Base-by-base conservation (phyloP, 2,329 filamentous ascomycete species). In the Fusarium pseudograminearum region DNA sequence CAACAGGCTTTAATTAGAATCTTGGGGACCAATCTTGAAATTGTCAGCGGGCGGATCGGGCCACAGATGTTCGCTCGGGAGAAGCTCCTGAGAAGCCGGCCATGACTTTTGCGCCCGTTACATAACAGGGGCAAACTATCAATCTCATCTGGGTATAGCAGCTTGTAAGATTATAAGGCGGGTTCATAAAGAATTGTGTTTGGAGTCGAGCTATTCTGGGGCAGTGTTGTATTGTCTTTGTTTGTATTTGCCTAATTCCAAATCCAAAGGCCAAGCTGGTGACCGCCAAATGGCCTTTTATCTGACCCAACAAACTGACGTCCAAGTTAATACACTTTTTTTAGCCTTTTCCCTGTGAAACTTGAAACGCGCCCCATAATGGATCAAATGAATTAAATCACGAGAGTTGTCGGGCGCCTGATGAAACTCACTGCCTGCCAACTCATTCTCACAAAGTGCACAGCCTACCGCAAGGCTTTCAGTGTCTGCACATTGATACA, bases 321-420 rank as follows among this genome's bases (percentile, higher is more conserved):
- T 20, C 20, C 36, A 12, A 40, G 16, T 41, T 28, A 30, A 41
- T 52, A 52, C 34, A 52, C 48, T 52, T 52, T 52, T 36, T n/a
- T 20, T 28, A 15, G 22, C 18, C 20, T 15, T 20, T 24, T 16
- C 18, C 24, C n/a, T 18, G 14, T 52, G 48, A 20, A 52, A 30
- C 36, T 14, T 52, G 34, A 20, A 52, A 30, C 36, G 12, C 22
- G 26, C 9, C 34, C 48, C 48, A 20, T 26, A 20, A 40, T 26
- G 18, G 48, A 52, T 28, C 48, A 52, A n/a, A 22, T 41, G 33
- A 18, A 22, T 38, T 16, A n/a, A 52, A 36, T 10, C 34, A 52
- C n/a, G 24, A 52, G 24, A 52, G 34, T 41, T 52, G 34, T 22
- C n/a, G 48, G 48, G 48, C 48, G 48, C 48, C 22, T 40, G 31